Evolutionary conservation across 148 eudicot species (phyloP), one percentile per base, ranked within the genome.

Genomic region (Hydrangea macrophylla): DNA sequence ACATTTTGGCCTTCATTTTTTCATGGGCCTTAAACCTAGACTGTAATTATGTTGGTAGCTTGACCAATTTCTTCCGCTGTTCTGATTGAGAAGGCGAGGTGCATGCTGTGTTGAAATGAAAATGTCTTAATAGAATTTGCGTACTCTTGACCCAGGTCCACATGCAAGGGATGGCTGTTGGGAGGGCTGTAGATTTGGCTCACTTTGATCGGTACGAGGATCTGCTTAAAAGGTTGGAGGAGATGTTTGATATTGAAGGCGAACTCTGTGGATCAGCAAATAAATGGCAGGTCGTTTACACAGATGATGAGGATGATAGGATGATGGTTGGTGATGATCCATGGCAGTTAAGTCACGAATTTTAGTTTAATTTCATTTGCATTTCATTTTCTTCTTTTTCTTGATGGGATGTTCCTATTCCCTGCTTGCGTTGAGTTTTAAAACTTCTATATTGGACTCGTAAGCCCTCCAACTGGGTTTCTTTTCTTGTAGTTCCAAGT

Each of bases 241-340:
- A 77, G 71, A 85, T 93, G 90, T 93, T 93, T 76, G 90, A 88
- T 48, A 88, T 93, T 50, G 72, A 73, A 53, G 95, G 90, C 6
- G 92, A 90, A 79, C 88, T 93, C n/a, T 60, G 76, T 58, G 86
- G 87, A 40, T 72, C 87, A 27, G 66, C 77, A 15, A 90, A 85
- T 70, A 88, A 88, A 78, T 93, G 98, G 98, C 84, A 90, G 68
- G 89, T 93, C 55, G 96, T 93, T 61, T 93, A 84, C 75, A 88
- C 96, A 7, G 98, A 93, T 75, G 84, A 83, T 48, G 98, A 93
- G 77, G 89, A 82, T 72, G 98, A 93, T 75, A 86, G 81, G 86
- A 93, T 93, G 98, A 85, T 93, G 92, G 98, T 93, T 50, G 98
- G 98, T 40, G 98, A 93, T 77, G 98, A 93, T 81, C 98, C 98